These are phyloP conservation scores for Emergomyces orientalis DNA, from an alignment of 2,329 filamentous ascomycete species.

Conservation along the genomic window DNA sequence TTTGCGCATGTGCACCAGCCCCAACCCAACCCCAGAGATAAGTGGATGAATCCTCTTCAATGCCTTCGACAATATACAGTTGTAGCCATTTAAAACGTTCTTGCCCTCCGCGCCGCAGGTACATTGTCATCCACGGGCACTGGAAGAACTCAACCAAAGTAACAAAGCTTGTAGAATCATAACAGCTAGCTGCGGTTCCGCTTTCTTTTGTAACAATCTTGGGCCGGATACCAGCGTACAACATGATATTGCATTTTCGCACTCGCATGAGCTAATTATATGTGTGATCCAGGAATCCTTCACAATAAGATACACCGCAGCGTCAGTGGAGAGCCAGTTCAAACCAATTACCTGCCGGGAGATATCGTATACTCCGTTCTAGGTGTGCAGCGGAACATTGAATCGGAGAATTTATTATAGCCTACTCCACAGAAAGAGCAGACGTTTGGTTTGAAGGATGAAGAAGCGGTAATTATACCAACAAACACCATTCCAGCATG, in stretches of 20 bases:
- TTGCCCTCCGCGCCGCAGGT: constrained; percentile 4
- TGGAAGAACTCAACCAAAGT: constrained; percentile 22
- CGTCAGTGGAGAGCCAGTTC: constrained; percentile 27
- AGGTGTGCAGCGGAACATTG: constrained; percentile 12
- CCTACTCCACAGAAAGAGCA: constrained; percentile 17
- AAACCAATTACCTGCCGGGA: constrained; percentile 31
- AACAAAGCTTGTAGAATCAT: constrained; percentile 30
- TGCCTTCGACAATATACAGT: not conserved
- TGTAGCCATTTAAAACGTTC: not conserved
- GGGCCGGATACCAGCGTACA: not conserved
- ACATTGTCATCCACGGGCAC: constrained; percentile 18
- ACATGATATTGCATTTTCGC: not conserved
- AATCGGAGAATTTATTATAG: constrained; percentile 26
- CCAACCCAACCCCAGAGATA: not conserved
- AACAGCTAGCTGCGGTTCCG: constrained; percentile 1
- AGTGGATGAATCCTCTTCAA: not conserved
- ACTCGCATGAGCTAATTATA: not conserved
- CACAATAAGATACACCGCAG: constrained; percentile 36
- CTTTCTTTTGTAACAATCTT: not conserved
- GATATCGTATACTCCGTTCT: constrained; percentile 23
- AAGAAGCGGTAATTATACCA: constrained; percentile 32
- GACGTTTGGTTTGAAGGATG: constrained; percentile 21
- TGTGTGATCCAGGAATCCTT: constrained; percentile 18
- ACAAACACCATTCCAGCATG: constrained; percentile 29
- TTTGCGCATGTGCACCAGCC: not conserved